Evolutionary conservation across 2,329 filamentous ascomycete species (phyloP).

Genomic region (Fusarium graminum): DNA sequence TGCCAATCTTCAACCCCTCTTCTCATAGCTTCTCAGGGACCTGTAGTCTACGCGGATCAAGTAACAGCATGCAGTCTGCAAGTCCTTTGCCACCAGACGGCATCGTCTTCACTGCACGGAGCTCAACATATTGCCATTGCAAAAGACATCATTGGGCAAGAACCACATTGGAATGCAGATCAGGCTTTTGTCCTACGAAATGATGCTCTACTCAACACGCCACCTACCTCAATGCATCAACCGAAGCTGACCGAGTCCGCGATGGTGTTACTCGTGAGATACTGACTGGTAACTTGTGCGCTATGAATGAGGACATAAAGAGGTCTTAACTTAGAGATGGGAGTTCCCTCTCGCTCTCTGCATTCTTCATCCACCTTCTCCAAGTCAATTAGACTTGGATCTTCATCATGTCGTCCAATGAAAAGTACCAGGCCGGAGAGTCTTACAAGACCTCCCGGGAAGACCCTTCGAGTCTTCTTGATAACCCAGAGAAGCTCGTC

Average conservation of each 20-base stretch:
- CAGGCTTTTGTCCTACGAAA: slow-evolving; percentile 2
- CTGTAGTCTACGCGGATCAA: slow-evolving; percentile 9
- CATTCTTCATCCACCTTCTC: not conserved
- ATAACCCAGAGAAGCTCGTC: slow-evolving; percentile 53
- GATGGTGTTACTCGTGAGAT: not conserved
- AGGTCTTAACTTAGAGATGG: not conserved
- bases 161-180: not conserved
- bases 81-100: not conserved
- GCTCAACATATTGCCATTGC: not conserved
- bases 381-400: not conserved
- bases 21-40: slow-evolving; percentile 8
- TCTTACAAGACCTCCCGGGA: slow-evolving; percentile 49
- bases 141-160: slow-evolving; percentile 4
- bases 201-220: slow-evolving; percentile 7
- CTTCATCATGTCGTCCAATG: slow-evolving; percentile 50
- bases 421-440: slow-evolving; percentile 57
- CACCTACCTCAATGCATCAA: slow-evolving; percentile 17
- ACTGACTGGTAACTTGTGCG: not conserved
- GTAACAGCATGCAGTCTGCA: not conserved
- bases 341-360: not conserved
- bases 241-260: slow-evolving; percentile 14
- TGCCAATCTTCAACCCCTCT: slow-evolving; percentile 8
- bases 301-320: slow-evolving; percentile 29
- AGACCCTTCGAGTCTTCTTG: slow-evolving; percentile 47
- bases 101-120: not conserved